Evolutionary conservation across 352 stramenopile genomes (phyloP).

Genomic region (Phytophthora sp.): DNA sequence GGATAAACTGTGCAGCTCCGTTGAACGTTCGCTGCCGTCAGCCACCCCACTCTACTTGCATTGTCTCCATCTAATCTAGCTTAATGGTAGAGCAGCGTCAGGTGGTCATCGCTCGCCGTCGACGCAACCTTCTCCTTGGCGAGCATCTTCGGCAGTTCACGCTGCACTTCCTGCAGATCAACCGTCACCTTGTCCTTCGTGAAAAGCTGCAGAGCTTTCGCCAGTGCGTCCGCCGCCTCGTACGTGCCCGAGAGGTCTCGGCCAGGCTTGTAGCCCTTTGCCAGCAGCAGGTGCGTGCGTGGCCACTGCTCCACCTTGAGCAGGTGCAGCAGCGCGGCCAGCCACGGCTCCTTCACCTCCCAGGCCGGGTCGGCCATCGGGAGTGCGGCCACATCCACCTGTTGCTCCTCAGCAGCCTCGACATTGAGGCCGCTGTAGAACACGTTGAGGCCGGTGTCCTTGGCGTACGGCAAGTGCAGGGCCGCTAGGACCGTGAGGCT

Average conservation of each 20-base stretch:
- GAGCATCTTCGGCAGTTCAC: conserved; percentile 32
- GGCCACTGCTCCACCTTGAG: conserved; percentile 58
- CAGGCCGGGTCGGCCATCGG: conserved; percentile 43
- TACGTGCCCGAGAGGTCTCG: conserved; percentile 53
- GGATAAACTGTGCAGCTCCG: conserved; percentile 33
- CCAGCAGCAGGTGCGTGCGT: conserved; percentile 54
- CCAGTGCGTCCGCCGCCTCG: conserved; percentile 55
- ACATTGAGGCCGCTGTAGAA: conserved; percentile 45
- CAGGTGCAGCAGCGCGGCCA: conserved; percentile 58
- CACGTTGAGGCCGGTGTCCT: conserved; percentile 44
- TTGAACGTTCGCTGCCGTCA: conserved; percentile 5
- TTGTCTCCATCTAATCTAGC: conserved; percentile 16
- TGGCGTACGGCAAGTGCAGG: conserved; percentile 67
- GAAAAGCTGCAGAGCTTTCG: conserved; percentile 41
- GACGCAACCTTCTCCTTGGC: conserved; percentile 35
- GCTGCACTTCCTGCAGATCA: conserved; percentile 41
- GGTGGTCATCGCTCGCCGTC: conserved; percentile 27
- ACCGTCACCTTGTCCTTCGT: conserved; percentile 37
- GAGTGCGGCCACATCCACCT: conserved; percentile 2
- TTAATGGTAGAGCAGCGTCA: conserved; percentile 60
- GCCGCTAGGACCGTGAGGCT: conserved; percentile 53
- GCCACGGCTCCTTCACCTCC: conserved; percentile 61
- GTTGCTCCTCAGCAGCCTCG: neutral
- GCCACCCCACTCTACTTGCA: neutral
- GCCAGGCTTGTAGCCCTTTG: conserved; percentile 71